A percentile compares a stretch with the other conserved stretches of the same genome.
phyloP scores from a whole-genome alignment of 2,329 filamentous ascomycete genomes.

The Ascochyta pisi region DNA sequence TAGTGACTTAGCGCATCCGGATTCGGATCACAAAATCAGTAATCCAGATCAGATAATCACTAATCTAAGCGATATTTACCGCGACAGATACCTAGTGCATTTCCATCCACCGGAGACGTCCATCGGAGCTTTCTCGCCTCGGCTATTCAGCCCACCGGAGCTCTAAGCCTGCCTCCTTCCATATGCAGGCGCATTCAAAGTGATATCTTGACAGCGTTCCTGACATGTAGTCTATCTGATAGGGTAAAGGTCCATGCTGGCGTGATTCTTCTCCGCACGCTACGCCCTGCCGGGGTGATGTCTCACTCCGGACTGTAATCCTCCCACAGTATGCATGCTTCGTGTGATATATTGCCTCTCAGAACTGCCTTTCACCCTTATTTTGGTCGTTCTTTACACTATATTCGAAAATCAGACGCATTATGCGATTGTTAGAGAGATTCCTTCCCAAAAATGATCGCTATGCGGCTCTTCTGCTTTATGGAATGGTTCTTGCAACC shows the following conservation, averaged over 20 bases:
- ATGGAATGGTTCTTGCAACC: slow-evolving; percentile 5
- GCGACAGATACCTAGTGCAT: neutral
- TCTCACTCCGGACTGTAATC: neutral
- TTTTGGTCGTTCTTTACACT: neutral
- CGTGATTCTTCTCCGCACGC: neutral
- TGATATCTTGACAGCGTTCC: neutral
- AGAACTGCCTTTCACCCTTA: neutral
- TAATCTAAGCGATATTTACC: too few species aligned
- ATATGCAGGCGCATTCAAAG: neutral
- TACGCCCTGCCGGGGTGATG: neutral
- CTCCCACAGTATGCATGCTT: neutral
- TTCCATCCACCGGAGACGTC: slow-evolving; percentile 1
- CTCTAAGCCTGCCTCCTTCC: neutral
- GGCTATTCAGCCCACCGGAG: neutral
- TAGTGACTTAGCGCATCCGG: too few species aligned
- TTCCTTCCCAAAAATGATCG: slow-evolving; percentile 12
- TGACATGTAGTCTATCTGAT: neutral
- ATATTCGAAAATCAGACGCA: neutral
- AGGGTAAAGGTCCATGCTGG: neutral
- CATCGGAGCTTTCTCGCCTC: neutral
- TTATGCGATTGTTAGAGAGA: slow-evolving; percentile 3
- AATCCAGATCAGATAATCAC: too few species aligned
- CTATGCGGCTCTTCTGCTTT: too few species aligned
- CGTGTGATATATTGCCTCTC: too few species aligned
- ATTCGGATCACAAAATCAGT: too few species aligned